Evolutionary conservation across 202 grass and related monocot genomes (phyloP).

Genomic region (Setaria italica): DNA sequence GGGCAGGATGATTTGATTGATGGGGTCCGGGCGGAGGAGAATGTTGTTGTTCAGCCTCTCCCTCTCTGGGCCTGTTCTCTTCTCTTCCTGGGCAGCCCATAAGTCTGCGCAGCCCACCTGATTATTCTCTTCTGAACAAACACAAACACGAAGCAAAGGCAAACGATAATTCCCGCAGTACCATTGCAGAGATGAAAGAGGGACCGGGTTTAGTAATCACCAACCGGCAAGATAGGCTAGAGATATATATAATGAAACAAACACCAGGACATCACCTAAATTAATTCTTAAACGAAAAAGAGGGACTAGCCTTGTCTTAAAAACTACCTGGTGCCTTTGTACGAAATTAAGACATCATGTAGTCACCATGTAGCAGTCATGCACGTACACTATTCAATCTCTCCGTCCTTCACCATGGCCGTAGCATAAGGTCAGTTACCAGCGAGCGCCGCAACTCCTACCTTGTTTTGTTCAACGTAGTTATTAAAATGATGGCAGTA

Average conservation of each 20-base stretch:
- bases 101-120: background rate
- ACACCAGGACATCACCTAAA: background rate
- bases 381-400: too few relatives aligned
- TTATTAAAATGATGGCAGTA: too few relatives aligned
- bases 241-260: background rate
- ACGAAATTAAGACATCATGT: background rate
- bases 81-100: background rate
- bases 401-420: too few relatives aligned
- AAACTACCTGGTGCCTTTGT: background rate
- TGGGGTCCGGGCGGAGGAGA: too few relatives aligned
- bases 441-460: too few relatives aligned
- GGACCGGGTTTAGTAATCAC: background rate
- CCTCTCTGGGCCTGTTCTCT: background rate
- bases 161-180: background rate
- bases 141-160: background rate
- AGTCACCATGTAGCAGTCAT: too few relatives aligned
- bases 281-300: background rate
- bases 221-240: background rate
- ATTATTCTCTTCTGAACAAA: background rate
- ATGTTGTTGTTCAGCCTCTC: too few relatives aligned
- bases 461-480: too few relatives aligned
- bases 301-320: background rate
- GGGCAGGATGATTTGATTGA: too few relatives aligned
- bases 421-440: too few relatives aligned
- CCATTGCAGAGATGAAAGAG: background rate